Evolutionary conservation across 768 basidiomycete species (phyloP).

Genomic region (Amanita phalloides): DNA sequence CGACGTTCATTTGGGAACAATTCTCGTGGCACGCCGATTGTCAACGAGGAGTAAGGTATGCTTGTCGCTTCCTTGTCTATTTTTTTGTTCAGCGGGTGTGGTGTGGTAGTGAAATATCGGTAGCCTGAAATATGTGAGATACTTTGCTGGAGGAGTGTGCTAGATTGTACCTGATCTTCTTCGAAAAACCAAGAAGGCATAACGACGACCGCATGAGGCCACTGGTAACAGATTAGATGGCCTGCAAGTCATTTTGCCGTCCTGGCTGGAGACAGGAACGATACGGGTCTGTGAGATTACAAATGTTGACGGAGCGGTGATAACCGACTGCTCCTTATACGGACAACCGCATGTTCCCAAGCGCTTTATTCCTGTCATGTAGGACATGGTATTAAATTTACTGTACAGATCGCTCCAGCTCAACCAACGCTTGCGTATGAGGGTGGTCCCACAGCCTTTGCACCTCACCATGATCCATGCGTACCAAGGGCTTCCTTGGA

Average conservation of each 20-base stretch:
- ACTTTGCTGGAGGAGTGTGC: not conserved
- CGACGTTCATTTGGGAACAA: slow-evolving; percentile 69
- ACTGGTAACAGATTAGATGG: slow-evolving; percentile 17
- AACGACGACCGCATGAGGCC: slow-evolving; percentile 14
- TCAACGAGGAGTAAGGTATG: slow-evolving; percentile 59
- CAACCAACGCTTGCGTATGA: slow-evolving; percentile 58
- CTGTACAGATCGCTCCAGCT: slow-evolving; percentile 30
- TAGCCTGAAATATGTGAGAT: slow-evolving; percentile 13
- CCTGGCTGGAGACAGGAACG: slow-evolving; percentile 7
- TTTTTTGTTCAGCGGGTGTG: slow-evolving; percentile 15
- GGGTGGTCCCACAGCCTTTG: slow-evolving; percentile 62
- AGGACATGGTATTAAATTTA: too few species aligned
- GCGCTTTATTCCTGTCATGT: not conserved
- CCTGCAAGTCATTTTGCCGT: slow-evolving; percentile 20
- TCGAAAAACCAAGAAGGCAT: slow-evolving; percentile 7
- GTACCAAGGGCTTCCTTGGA: slow-evolving; percentile 70
- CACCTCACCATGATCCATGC: slow-evolving; percentile 44
- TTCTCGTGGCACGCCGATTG: slow-evolving; percentile 71
- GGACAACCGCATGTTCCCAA: not conserved
- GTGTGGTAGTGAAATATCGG: slow-evolving; percentile 23
- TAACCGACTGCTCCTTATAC: not conserved
- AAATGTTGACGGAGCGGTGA: not conserved
- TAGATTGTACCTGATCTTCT: not conserved
- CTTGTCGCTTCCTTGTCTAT: slow-evolving; percentile 20
- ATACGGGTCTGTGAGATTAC: slow-evolving; percentile 1